Evolutionary conservation across 2,329 filamentous ascomycete genomes (phyloP), one percentile per base, ranked within the genome.

Genomic region (Amauroascus verrucosus): DNA sequence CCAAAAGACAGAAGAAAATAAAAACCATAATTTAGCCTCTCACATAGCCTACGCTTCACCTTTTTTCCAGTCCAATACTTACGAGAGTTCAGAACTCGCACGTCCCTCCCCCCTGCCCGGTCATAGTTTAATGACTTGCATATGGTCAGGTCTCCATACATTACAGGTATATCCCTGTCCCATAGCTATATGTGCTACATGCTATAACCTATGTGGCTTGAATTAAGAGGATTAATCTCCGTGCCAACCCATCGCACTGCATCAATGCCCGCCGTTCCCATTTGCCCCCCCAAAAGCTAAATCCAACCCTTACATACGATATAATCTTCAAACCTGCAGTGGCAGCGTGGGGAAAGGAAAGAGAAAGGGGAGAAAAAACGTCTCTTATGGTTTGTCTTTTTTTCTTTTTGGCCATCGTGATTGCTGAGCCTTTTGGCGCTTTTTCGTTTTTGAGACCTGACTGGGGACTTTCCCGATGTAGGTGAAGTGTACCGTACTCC

Each of bases 191-290:
- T 35, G 11, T 48, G 45, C 30, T 14, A 30, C 26, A 22, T 48
- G 13, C 2, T 45, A 45, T 30, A 16, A 7, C 22, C 22, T 40
- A 50, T 50, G 48, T 50, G 48, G 48, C 38, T 48, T 35, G 32
- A 45, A 22, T 35, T 8, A 40, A 50, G 35, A 40, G 38, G 16
- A 50, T 50, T 50, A 50, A 50, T 50, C 48, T 50, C 48, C 48
- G 48, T 43, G 48, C 48, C 48, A 50, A 50, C 48, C 48, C 38
- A 43, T 43, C 16, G 22, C 37, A 50, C 48, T 8, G 24, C 48
- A 41, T 30, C 38, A 38, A 32, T 41, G 48, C 16, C 48, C 37
- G 26, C n/a, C 6, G 35, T 41, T 48, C 41, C 45, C 45, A 48
- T 30, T 48, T 37, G 14, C n/a, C n/a, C 22, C 18, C 20, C 7